Evolutionary conservation across 2,329 filamentous ascomycete species (phyloP).

Genomic region (Trichoderma endophyticum): DNA sequence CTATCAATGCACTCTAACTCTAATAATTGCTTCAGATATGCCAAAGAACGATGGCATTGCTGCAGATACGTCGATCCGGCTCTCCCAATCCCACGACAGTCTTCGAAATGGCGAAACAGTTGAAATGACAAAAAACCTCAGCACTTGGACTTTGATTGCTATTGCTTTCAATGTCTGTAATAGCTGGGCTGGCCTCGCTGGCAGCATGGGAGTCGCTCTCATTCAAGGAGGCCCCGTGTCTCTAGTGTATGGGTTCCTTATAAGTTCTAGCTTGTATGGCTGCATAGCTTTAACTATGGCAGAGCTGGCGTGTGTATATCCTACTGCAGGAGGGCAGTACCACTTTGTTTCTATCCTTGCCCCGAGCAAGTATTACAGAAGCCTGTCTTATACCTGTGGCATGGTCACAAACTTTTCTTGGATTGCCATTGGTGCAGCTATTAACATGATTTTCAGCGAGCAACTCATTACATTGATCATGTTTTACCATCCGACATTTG

Average conservation of each 20-base stretch:
- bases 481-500: not conserved
- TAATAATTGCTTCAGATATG: not conserved
- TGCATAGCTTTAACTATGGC: constrained; percentile 31
- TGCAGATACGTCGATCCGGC: not conserved
- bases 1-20: not conserved
- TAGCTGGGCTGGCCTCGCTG: constrained; percentile 26
- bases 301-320: constrained; percentile 35
- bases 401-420: not conserved
- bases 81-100: not conserved
- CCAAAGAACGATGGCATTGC: not conserved
- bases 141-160: not conserved
- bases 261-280: constrained; percentile 2
- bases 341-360: constrained; percentile 34
- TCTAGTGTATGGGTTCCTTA: constrained; percentile 27
- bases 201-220: constrained; percentile 24
- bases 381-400: constrained; percentile 8
- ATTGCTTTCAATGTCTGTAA: constrained; percentile 23
- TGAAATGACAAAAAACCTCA: not conserved
- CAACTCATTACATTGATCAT: not conserved
- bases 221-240: not conserved
- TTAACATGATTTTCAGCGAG: not conserved
- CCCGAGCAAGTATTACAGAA: constrained; percentile 22
- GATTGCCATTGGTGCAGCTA: not conserved
- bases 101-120: not conserved
- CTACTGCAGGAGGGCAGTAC: constrained; percentile 39